Conservation (phyloP, 139 green algal genomes). For the Closterium sp. region DNA sequence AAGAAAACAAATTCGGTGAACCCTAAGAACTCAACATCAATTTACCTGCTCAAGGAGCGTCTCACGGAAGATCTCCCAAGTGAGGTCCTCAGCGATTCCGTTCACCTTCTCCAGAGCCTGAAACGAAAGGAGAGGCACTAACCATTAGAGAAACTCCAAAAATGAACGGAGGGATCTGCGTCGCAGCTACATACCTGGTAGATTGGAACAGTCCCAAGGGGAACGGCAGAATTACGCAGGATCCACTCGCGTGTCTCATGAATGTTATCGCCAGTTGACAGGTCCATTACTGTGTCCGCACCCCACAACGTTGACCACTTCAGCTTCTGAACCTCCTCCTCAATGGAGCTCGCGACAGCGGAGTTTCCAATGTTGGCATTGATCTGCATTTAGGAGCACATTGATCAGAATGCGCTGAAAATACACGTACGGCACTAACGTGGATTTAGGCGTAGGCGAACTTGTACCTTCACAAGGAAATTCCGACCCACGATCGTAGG, state of each 20-base stretch:
- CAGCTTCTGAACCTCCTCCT: conserved; percentile 97
- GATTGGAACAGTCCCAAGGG: conserved; percentile 80
- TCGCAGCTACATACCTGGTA: conserved; percentile 56
- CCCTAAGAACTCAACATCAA: conserved; percentile 54
- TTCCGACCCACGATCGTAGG: conserved; percentile 70
- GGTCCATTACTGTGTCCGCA: conserved; percentile 95
- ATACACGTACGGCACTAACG: neutral
- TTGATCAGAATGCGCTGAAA: neutral
- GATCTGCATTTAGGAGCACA: conserved; percentile 64
- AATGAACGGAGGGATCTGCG: no score
- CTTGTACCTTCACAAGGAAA: conserved; percentile 86
- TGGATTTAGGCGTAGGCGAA: neutral
- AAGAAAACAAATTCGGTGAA: neutral
- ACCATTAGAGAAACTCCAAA: no score
- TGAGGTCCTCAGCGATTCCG: conserved; percentile 84
- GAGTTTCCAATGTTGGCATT: conserved; percentile 98
- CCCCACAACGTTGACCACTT: conserved; percentile 93
- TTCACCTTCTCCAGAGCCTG: conserved; percentile 84
- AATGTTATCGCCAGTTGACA: conserved; percentile 90
- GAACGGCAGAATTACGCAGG: conserved; percentile 88
- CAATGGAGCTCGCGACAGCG: conserved; percentile 83
- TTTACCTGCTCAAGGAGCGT: conserved; percentile 93
- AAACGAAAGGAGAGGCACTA: no score
- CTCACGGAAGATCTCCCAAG: conserved; percentile 93
- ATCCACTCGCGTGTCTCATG: conserved; percentile 93